phyloP scores from a whole-genome alignment of 2,329 filamentous ascomycete genomes.

The Falciphora oryzae region DNA sequence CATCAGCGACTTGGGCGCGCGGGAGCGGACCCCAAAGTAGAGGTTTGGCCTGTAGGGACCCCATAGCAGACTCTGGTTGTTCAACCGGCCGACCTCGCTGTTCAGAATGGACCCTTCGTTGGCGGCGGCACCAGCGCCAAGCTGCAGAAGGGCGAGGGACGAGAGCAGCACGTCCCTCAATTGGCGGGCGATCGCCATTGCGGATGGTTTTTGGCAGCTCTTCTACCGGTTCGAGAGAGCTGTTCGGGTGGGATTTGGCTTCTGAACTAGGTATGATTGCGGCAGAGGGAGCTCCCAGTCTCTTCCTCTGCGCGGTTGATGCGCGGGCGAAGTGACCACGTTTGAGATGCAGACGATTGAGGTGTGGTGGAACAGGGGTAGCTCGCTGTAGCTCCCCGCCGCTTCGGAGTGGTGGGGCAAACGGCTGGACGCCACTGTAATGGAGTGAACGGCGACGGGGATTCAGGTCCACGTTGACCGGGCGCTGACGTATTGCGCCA shows the following conservation, averaged over 20 bases:
- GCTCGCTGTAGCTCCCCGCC: not conserved
- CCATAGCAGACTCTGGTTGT: conserved; percentile 89
- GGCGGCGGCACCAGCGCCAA: conserved; percentile 17
- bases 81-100: conserved; percentile 44
- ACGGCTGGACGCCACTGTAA: not conserved
- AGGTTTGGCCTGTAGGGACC: conserved; percentile 90
- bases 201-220: not conserved
- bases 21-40: conserved; percentile 85
- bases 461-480: not conserved
- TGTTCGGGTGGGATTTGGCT: no score
- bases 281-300: not conserved
- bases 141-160: conserved; percentile 10
- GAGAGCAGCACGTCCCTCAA: conserved; percentile 6
- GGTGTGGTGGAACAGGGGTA: conserved; percentile 3
- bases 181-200: conserved; percentile 7
- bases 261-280: not conserved
- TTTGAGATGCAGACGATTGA: conserved; percentile 5
- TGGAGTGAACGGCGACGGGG: not conserved
- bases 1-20: conserved; percentile 74
- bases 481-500: not conserved
- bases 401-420: not conserved
- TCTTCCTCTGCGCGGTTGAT: not conserved
- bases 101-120: conserved; percentile 35
- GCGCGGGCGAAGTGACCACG: conserved; percentile 5
- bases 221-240: not conserved